These are phyloP conservation scores for Colletotrichum camelliae DNA, from an alignment of 2,329 filamentous ascomycete species.

Conservation along the genomic window DNA sequence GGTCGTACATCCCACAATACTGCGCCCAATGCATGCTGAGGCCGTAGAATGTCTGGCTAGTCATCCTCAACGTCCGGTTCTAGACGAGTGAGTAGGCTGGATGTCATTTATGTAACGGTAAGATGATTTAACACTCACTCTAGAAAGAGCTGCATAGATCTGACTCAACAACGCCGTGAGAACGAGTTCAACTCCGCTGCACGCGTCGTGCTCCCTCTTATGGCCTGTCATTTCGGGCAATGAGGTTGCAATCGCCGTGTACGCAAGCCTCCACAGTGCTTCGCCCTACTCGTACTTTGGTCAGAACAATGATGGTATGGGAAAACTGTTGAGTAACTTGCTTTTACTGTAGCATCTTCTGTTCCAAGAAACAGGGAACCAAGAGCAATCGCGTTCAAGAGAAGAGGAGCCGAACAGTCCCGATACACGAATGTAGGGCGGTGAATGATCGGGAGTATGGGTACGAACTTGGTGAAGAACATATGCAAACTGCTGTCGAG, in stretches of 20 bases:
- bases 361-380: not conserved
- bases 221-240: not conserved
- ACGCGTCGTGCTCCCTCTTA: not conserved
- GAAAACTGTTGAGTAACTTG: not conserved
- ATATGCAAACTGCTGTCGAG: not conserved
- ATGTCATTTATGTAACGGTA: not conserved
- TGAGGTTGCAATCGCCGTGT: not conserved
- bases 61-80: not conserved
- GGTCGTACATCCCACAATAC: not conserved
- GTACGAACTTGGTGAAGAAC: not conserved
- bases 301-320: not conserved
- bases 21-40: constrained; percentile 1
- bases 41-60: not conserved
- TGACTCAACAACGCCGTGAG: not conserved
- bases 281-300: not conserved
- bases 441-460: not conserved
- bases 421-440: not conserved
- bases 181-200: not conserved
- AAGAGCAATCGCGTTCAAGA: not conserved
- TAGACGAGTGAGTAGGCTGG: not conserved
- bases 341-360: not conserved
- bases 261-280: not conserved
- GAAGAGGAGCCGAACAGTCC: not conserved
- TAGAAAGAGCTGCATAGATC: not conserved
- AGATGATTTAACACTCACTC: not conserved